These are phyloP conservation scores for Camptophora hylomeconis DNA, from an alignment of 2,329 filamentous ascomycete species.

Conservation along the genomic window DNA sequence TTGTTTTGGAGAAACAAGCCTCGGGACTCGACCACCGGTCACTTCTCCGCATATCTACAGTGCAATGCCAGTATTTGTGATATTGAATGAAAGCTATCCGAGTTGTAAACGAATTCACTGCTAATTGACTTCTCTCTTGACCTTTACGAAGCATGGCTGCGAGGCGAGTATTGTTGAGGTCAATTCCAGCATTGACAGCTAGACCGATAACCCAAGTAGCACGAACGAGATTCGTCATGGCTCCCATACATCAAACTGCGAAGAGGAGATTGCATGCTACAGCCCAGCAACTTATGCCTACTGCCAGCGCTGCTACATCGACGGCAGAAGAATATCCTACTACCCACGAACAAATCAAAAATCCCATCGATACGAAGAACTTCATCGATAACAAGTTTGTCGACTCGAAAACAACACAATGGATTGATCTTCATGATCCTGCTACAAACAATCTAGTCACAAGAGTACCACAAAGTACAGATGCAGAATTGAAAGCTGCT, in stretches of 20 bases:
- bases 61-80: no score
- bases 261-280: conserved; percentile 38
- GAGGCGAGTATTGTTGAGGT: conserved; percentile 11
- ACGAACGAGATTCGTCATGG: conserved; percentile 14
- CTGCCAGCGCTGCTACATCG: conserved; percentile 35
- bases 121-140: no score
- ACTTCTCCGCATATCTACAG: no score
- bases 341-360: conserved; percentile 42
- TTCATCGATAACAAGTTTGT: conserved; percentile 54
- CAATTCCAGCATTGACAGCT: conserved; percentile 14
- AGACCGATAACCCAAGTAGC: conserved; percentile 8
- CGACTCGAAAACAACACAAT: conserved; percentile 43
- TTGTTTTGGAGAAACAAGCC: no score
- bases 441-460: conserved; percentile 56
- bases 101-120: no score
- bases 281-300: conserved; percentile 35
- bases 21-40: no score
- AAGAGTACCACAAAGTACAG: conserved; percentile 51
- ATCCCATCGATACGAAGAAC: conserved; percentile 46
- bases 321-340: conserved; percentile 43
- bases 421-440: conserved; percentile 53
- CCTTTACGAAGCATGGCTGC: conserved; percentile 12
- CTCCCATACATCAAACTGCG: conserved; percentile 13
- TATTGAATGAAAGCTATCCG: no score
- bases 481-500: conserved; percentile 48